Evolutionary conservation across 805 yeast species (phyloP), one percentile per base, ranked within the genome.

Genomic region (Candida khao-thaluensis): DNA sequence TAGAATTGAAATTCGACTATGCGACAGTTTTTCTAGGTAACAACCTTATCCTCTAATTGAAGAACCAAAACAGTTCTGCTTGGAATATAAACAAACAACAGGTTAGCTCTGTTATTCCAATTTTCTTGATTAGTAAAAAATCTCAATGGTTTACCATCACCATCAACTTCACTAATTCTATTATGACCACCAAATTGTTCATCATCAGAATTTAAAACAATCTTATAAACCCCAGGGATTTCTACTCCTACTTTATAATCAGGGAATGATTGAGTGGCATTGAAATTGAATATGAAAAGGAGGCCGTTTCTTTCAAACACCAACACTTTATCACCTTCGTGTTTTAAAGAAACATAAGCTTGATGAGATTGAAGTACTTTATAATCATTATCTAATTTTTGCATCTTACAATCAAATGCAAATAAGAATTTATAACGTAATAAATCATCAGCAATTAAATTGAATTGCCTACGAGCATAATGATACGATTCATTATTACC

Each of bases 381-480:
- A 57, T 74, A 85, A 37, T 72, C 66, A 12, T 73, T 60, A 61
- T 91, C 98, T 28, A 83, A 66, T 40, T 70, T 72, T 62, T 88
- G 95, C 87, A 93, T 80, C 10, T 85, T 89, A 32, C 76, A 67
- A 62, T 91, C 99, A 66, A 93, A 91, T n/a, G 70, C 69, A 60
- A 82, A 83, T 52, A 91, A 69, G 49, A 73, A 82, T 57, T 80
- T 78, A 67, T 91, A 91, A 46, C 96, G 76, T 52, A 93, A 69
- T 44, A 87, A 64, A 18, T 82, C 77, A 57, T 93, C 97, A 39
- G 83, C 82, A 25, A 83, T 77, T 51, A 91, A 73, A 54, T 88
- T 88, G 74, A 90, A 93, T 63, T 91, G 99, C 54, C 99, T 79
- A 57, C 98, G 78, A 2, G 97, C 96, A 56, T 93, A 91, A 64